These are phyloP conservation scores for Dictyostelium brefeldianum DNA, from an alignment of 78 protist species.

Conservation along the genomic window DNA sequence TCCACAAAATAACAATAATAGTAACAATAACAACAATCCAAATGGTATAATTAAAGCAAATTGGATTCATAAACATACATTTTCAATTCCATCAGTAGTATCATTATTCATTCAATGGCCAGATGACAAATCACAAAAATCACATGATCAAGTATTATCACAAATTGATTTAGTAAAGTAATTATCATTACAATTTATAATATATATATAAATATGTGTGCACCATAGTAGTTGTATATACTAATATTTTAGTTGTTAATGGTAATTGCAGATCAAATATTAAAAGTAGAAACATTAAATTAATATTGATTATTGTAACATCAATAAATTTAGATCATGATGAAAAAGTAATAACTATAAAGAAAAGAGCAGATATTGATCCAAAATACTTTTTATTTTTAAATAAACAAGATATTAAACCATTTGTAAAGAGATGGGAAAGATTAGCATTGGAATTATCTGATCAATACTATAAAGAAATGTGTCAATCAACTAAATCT, in stretches of 20 bases:
- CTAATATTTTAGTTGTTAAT: neutral
- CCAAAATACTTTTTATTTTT: constrained; percentile 74
- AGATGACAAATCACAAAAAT: constrained; percentile 55
- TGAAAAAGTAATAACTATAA: constrained; percentile 30
- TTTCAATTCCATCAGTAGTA: constrained; percentile 47
- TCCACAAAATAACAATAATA: neutral
- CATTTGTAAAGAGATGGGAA: constrained; percentile 69
- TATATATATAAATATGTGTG: neutral
- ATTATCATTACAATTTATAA: neutral
- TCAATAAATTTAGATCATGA: constrained; percentile 27
- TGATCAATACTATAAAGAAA: constrained; percentile 63
- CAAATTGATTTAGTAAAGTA: constrained; percentile 72
- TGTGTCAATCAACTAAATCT: constrained; percentile 39
- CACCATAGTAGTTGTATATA: neutral
- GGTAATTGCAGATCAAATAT: constrained; percentile 32
- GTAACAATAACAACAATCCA: neutral
- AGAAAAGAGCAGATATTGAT: constrained; percentile 68
- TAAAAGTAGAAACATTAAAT: constrained; percentile 67
- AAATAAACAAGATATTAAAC: constrained; percentile 50
- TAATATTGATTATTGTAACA: constrained; percentile 53
- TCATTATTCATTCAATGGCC: constrained; percentile 76
- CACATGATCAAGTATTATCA: constrained; percentile 29
- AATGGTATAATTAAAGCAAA: constrained; percentile 60
- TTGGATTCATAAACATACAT: constrained; percentile 76
- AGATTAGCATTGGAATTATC: constrained; percentile 70